A percentile compares a stretch with the other conserved stretches of the same genome.
phyloP scores from a whole-genome alignment of 176 grass and related monocot species.

The Raddia distichophylla region DNA sequence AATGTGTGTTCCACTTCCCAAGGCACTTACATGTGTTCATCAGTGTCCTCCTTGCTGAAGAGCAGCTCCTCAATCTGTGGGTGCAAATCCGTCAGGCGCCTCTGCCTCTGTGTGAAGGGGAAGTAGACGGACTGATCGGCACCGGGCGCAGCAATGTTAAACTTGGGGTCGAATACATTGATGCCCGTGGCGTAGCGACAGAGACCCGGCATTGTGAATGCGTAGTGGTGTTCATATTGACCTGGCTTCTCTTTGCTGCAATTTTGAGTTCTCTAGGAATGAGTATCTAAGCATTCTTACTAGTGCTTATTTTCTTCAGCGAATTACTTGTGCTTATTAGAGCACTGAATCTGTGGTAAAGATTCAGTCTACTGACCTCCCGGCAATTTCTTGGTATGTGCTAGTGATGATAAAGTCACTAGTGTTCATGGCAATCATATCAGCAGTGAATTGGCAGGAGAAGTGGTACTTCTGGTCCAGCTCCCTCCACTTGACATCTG shows the following conservation, averaged over 20 bases:
- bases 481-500: conserved; percentile 92
- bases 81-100: conserved; percentile 66
- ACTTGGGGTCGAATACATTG: conserved; percentile 92
- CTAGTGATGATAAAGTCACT: conserved; percentile 96
- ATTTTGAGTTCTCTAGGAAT: too few relatives aligned
- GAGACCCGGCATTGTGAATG: conserved; percentile 90
- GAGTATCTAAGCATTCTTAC: too few relatives aligned
- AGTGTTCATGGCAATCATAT: conserved; percentile 96
- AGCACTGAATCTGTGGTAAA: conserved; percentile 7
- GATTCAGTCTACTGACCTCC: conserved; percentile 53
- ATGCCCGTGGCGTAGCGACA: conserved; percentile 86
- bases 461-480: conserved; percentile 91
- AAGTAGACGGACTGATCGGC: conserved; percentile 96
- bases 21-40: conserved; percentile 74
- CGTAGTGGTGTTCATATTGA: conserved; percentile 86
- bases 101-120: conserved; percentile 89
- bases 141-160: conserved; percentile 92
- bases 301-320: too few relatives aligned
- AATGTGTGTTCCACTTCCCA: background rate
- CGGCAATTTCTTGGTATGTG: conserved; percentile 97
- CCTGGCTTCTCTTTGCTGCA: conserved; percentile 85
- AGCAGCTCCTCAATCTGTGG: conserved; percentile 87
- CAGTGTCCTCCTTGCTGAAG: conserved; percentile 73
- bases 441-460: conserved; percentile 96
- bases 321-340: background rate